Evolutionary conservation across 2,329 filamentous ascomycete genomes (phyloP), one percentile per base, ranked within the genome.

Genomic region (Penicillium sp.): DNA sequence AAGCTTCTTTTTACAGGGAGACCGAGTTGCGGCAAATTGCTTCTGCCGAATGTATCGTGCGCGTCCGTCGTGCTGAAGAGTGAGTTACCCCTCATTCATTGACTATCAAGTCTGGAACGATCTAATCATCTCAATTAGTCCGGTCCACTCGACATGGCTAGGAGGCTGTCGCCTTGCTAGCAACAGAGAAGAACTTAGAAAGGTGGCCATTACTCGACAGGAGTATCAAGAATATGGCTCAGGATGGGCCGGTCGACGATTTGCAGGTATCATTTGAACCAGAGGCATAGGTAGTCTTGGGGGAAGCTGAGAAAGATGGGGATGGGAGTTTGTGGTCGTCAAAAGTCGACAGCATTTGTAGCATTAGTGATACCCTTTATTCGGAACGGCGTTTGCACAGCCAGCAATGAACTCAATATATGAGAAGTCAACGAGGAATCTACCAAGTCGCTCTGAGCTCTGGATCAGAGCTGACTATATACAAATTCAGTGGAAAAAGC

Each of bases 191-290:
- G 78, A 79, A 47, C 60, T 95, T 48, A 81, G 86, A 56, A 81
- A 81, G 45, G 74, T 92, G 11, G 82, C 85, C 2, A 89, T 97
- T n/a, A 94, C 90, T 0, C 90, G 89, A 69, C 83, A 89, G 57
- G 91, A 99, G 68, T 99, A 99, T 71, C 85, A 94, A 48, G 94
- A 99, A 72, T 76, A 92, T 67, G 94, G 94, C 8, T 84, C 83
- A 51, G 78, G 77, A 1, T 93, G 90, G 89, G 81, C 89, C 22
- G 85, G 84, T 27, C 86, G 85, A 65, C 90, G 84, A 67, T 94
- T 96, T 69, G 78, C 77, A 13, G 76, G 77, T 24, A 55, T 57
- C 24, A 27, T 27, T 27, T 27, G 24, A 29, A 34, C 65, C 29
- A 70, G 50, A 59, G 39, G 11, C 18, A 36, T 11, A 14, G 10